Evolutionary conservation across 2,329 filamentous ascomycete species (phyloP).

Genomic region (Lecanoromycetidae sp.): DNA sequence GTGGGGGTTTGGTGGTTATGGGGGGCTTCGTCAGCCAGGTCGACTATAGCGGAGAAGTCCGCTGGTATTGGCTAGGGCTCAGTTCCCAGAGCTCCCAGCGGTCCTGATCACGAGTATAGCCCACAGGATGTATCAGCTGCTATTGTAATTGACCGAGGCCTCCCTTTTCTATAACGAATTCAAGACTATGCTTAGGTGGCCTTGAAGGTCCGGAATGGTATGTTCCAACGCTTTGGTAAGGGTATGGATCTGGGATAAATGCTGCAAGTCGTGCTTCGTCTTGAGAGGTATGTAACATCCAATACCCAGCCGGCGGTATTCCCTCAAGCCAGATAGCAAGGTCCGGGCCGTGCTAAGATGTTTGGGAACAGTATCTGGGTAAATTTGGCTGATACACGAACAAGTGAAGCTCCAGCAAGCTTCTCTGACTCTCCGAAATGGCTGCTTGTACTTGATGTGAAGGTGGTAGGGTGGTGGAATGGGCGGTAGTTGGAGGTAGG

Average conservation of each 20-base stretch:
- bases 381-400: not conserved
- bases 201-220: not conserved
- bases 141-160: not conserved
- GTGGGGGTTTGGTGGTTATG: slow-evolving; percentile 44
- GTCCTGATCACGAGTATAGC: not conserved
- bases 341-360: not conserved
- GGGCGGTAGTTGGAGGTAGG: not conserved
- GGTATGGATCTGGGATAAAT: not conserved
- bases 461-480: not conserved
- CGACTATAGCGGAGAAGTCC: slow-evolving; percentile 46
- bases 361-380: not conserved
- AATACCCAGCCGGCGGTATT: not conserved
- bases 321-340: not conserved
- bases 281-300: not conserved
- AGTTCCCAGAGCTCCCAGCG: slow-evolving; percentile 11
- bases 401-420: not conserved
- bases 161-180: not conserved
- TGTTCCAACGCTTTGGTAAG: not conserved
- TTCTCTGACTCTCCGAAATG: not conserved
- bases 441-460: not conserved
- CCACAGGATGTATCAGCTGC: not conserved
- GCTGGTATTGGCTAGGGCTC: slow-evolving; percentile 19
- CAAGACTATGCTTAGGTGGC: not conserved
- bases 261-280: not conserved
- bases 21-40: slow-evolving; percentile 61